These are phyloP conservation scores for Gomphus sp. DNA, from an alignment of 1,284 basidiomycete species.

Conservation along the genomic window DNA sequence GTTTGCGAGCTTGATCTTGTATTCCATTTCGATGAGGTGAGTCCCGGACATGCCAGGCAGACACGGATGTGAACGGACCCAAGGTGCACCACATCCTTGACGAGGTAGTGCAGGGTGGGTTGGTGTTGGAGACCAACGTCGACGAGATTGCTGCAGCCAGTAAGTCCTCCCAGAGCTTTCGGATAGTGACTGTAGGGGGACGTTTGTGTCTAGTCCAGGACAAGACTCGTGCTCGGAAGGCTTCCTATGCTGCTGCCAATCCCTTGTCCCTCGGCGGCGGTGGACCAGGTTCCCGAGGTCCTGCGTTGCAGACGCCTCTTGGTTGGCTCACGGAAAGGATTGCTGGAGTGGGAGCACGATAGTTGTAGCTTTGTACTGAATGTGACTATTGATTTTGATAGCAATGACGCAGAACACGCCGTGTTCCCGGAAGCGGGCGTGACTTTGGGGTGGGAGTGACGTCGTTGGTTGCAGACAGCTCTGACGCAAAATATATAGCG, in stretches of 20 bases:
- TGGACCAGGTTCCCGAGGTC: conserved; percentile 44
- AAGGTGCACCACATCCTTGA: conserved; percentile 91
- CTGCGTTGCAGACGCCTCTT: conserved; percentile 59
- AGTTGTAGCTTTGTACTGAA: not conserved
- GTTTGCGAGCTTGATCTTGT: conserved; percentile 98
- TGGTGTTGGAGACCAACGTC: conserved; percentile 97
- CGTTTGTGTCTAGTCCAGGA: conserved; percentile 43
- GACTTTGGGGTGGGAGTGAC: not conserved
- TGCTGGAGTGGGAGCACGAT: conserved; percentile 47
- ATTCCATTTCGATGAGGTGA: conserved; percentile 96
- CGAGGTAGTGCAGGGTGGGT: conserved; percentile 94
- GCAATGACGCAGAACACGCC: not conserved
- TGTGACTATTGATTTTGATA: no score
- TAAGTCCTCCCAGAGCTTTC: conserved; percentile 26
- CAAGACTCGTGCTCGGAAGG: conserved; percentile 59
- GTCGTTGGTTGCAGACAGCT: not conserved
- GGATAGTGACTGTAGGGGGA: not conserved
- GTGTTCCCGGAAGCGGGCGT: not conserved
- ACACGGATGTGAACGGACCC: conserved; percentile 5
- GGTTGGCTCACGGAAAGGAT: conserved; percentile 72
- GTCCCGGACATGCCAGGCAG: conserved; percentile 14
- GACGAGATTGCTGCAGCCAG: conserved; percentile 79
- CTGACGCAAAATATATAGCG: not conserved
- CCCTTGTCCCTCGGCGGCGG: conserved; percentile 63
- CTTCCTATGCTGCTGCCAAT: conserved; percentile 67